These are phyloP conservation scores for Apostasia ramifera DNA, from an alignment of 106 monocot genomes.

Conservation along the genomic window DNA sequence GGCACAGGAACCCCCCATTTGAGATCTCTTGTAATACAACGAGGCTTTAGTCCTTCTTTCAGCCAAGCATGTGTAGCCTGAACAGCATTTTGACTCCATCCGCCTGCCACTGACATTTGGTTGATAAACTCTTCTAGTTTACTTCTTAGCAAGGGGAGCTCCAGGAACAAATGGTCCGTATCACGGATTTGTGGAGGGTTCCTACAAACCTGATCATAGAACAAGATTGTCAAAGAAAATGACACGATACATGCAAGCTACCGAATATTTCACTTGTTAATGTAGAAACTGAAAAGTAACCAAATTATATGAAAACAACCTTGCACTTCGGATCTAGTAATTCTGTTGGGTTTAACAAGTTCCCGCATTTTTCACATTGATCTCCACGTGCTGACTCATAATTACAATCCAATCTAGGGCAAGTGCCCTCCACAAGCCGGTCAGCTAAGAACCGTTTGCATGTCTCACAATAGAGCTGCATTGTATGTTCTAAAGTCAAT, in stretches of 20 bases:
- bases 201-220: slow-evolving; percentile 48
- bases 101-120: slow-evolving; percentile 50
- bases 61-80: slow-evolving; percentile 94
- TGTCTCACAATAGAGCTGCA: slow-evolving; percentile 86
- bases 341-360: slow-evolving; percentile 83
- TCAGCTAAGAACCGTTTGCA: slow-evolving; percentile 86
- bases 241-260: background rate
- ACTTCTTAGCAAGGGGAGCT: slow-evolving; percentile 65
- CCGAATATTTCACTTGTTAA: background rate
- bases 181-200: slow-evolving; percentile 72
- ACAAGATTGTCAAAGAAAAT: background rate
- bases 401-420: slow-evolving; percentile 66
- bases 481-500: slow-evolving; percentile 3
- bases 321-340: slow-evolving; percentile 90
- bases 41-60: slow-evolving; percentile 80
- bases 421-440: slow-evolving; percentile 88
- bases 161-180: slow-evolving; percentile 89
- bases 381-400: slow-evolving; percentile 85
- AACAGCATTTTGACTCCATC: slow-evolving; percentile 94
- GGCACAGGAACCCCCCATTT: slow-evolving; percentile 99
- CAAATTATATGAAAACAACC: slow-evolving; percentile 22
- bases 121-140: slow-evolving; percentile 76
- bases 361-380: slow-evolving; percentile 95
- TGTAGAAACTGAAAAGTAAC: background rate
- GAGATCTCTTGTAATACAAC: slow-evolving; percentile 96